Conservation (phyloP, 2,329 filamentous ascomycete species). For the Fusarium praegraminearum region DNA sequence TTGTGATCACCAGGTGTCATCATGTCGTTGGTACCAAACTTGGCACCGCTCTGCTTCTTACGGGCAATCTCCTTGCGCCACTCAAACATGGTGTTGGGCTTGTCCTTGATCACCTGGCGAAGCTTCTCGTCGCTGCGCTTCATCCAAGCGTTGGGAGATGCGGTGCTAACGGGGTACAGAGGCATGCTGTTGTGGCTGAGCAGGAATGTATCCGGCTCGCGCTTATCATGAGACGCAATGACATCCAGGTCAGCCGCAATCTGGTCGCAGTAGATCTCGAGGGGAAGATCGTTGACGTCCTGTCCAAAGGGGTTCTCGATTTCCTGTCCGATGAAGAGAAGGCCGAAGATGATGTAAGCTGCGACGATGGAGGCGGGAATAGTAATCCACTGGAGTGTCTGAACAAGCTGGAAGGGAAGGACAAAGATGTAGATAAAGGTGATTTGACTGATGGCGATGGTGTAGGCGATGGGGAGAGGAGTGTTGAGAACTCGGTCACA, state of each 20-base stretch:
- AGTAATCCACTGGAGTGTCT: conserved; percentile 74
- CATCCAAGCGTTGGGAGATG: conserved; percentile 55
- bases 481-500: conserved; percentile 85
- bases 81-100: conserved; percentile 54
- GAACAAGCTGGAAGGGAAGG: conserved; percentile 83
- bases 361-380: conserved; percentile 80
- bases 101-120: conserved; percentile 55
- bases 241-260: conserved; percentile 80
- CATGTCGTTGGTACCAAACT: conserved; percentile 24
- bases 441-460: conserved; percentile 86
- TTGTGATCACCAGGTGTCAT: conserved; percentile 41
- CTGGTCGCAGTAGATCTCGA: conserved; percentile 82
- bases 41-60: conserved; percentile 34
- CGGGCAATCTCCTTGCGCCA: conserved; percentile 45
- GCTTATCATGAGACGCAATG: conserved; percentile 67
- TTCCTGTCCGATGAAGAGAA: conserved; percentile 79
- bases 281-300: conserved; percentile 84
- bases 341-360: conserved; percentile 85
- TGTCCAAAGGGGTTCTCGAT: conserved; percentile 88
- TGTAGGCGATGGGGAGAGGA: conserved; percentile 84
- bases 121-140: conserved; percentile 57
- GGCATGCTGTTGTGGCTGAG: conserved; percentile 60
- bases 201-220: conserved; percentile 50
- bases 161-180: conserved; percentile 66
- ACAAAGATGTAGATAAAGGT: conserved; percentile 86